Base-by-base conservation (phyloP, 305 asterid species). In the Fraxinus velutina region DNA sequence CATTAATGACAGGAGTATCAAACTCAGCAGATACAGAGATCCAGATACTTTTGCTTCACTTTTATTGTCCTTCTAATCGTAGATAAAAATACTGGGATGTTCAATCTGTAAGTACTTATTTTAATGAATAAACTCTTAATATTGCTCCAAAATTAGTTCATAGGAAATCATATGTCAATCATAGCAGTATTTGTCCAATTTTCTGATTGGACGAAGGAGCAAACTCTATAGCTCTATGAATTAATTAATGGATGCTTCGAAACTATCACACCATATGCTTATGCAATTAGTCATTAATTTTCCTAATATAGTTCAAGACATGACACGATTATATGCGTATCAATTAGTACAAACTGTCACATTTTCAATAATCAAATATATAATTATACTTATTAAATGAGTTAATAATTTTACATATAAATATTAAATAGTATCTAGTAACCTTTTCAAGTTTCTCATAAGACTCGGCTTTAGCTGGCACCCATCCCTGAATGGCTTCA, bases 401-500 rank as follows among this genome's bases (percentile, higher is more conserved):
- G 27, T 19, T 32, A 60, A 34, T 10, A 9, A 24, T 64, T 24
- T 10, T 42, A 13, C 17, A 13, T 47, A 2, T 12, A 47, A 73
- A 15, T 17, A 8, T 10, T 37, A 47, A 73, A 15, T 17, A 8
- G n/a, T 37, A 76, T 30, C 13, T 78, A 33, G 78, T 78, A 79
- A 93, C 99, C 98, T 96, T 96, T 81, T 96, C 99, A 34, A 94
- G 97, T 86, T 96, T 96, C 88, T 96, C 97, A 81, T 86, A 96
- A 12, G 97, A 90, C 82, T 96, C 99, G 0, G 98, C 93, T 83
- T 87, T 86, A 13, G 90, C 94, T 0, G 98, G 98, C 36, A 93
- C 94, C 98, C 98, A 96, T 1, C 99, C 99, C 34, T 93, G 98
- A 86, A 96, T 94, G 79, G 99, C 98, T 90, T 96, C 98, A 13